These are phyloP conservation scores for Aspergillus thermomutatus DNA, from an alignment of 2,329 filamentous ascomycete species.

Conservation along the genomic window DNA sequence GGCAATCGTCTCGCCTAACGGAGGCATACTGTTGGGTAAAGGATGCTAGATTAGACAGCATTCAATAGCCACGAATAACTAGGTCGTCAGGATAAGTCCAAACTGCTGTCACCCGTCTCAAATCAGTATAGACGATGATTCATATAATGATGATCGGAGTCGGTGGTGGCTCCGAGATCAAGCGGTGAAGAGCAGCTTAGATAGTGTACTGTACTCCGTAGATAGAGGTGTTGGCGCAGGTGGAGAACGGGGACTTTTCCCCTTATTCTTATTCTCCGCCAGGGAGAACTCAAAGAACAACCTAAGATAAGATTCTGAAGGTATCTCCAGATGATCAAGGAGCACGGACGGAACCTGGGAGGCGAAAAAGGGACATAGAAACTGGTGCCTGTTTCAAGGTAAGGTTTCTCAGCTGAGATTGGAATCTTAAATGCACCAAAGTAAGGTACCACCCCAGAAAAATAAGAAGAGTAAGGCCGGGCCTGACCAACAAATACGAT, in stretches of 20 bases:
- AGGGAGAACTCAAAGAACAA: neutral
- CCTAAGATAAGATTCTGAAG: neutral
- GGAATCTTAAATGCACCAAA: neutral
- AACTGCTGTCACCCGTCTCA: conserved; percentile 10
- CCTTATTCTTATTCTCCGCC: conserved; percentile 11
- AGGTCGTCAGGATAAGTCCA: neutral
- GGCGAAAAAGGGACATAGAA: conserved; percentile 1
- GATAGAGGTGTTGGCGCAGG: neutral
- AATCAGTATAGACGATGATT: conserved; percentile 5
- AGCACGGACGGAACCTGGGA: neutral
- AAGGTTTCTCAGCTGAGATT: neutral
- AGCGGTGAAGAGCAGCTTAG: conserved; percentile 19
- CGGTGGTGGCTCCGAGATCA: conserved; percentile 11
- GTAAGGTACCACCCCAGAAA: neutral
- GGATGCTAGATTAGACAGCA: neutral
- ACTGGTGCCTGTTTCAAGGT: neutral
- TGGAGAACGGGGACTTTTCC: neutral
- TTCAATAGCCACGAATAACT: neutral
- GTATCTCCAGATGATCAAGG: neutral
- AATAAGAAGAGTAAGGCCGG: no score
- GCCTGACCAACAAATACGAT: neutral
- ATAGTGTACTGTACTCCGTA: no score
- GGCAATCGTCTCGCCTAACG: conserved; percentile 68
- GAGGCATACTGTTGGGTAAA: conserved; percentile 22
- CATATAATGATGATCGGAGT: conserved; percentile 4